phyloP scores from a whole-genome alignment of 768 basidiomycete genomes.

The Cubamyces sp. region DNA sequence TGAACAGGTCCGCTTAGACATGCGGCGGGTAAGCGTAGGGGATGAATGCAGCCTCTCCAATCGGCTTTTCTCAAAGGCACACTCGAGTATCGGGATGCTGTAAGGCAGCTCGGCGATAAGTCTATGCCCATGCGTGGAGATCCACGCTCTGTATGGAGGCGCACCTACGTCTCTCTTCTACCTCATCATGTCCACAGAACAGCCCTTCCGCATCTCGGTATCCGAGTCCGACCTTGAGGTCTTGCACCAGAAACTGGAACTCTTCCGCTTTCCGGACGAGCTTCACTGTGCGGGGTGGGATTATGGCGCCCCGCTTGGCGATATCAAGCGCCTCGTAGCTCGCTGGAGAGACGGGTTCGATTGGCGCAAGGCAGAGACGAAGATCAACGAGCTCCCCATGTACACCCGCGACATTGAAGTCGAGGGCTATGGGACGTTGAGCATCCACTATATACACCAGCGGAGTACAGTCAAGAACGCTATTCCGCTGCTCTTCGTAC shows the following conservation, averaged over 20 bases:
- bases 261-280: conserved; percentile 33
- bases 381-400: conserved; percentile 57
- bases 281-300: conserved; percentile 28
- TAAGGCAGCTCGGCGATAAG: no score
- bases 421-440: conserved; percentile 47
- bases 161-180: no score
- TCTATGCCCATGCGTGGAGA: no score
- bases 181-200: neutral
- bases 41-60: no score
- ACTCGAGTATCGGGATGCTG: no score
- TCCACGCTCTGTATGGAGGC: no score
- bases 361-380: conserved; percentile 55
- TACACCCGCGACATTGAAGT: conserved; percentile 54
- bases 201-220: conserved; percentile 31
- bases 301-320: conserved; percentile 45
- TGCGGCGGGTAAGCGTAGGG: no score
- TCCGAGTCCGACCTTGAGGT: conserved; percentile 22
- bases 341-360: conserved; percentile 57
- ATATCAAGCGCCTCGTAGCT: conserved; percentile 49
- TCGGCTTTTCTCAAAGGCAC: no score
- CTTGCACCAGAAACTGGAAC: conserved; percentile 28
- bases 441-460: conserved; percentile 62
- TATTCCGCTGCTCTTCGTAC: conserved; percentile 61
- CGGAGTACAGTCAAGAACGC: conserved; percentile 47
- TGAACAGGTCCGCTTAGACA: no score